Conservation (phyloP, 306 rosid species). For the Dalbergia oliveri region DNA sequence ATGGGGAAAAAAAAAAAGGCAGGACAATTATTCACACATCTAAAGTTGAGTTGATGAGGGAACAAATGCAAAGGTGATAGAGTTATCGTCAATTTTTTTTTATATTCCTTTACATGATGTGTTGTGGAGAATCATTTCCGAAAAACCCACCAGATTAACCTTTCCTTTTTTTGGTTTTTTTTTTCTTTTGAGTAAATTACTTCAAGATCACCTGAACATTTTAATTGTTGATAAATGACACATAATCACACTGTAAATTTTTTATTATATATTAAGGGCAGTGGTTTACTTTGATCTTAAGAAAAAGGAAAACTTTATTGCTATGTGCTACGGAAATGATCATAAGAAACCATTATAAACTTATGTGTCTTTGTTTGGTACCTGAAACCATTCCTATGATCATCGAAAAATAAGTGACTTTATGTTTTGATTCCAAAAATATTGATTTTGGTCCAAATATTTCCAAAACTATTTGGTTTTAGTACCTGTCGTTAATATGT, state of each 20-base stretch:
- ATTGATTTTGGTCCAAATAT: too few species aligned
- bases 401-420: too few species aligned
- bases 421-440: too few species aligned
- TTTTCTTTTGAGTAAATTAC: background rate
- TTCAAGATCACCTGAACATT: background rate
- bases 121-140: background rate
- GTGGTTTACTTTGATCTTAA: conserved; percentile 14
- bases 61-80: conserved; percentile 32
- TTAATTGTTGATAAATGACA: background rate
- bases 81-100: too few species aligned
- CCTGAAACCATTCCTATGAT: too few species aligned
- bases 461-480: too few species aligned
- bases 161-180: background rate
- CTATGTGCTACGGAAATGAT: background rate
- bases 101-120: background rate
- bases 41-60: conserved; percentile 11
- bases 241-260: background rate
- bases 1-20: background rate
- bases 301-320: too few species aligned
- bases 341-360: too few species aligned
- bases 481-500: too few species aligned
- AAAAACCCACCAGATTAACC: background rate
- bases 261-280: too few species aligned
- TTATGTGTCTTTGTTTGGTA: too few species aligned
- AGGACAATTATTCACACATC: conserved; percentile 12